These are phyloP conservation scores for Micractinium conductrix DNA, from an alignment of 139 green algal species.

Conservation along the genomic window DNA sequence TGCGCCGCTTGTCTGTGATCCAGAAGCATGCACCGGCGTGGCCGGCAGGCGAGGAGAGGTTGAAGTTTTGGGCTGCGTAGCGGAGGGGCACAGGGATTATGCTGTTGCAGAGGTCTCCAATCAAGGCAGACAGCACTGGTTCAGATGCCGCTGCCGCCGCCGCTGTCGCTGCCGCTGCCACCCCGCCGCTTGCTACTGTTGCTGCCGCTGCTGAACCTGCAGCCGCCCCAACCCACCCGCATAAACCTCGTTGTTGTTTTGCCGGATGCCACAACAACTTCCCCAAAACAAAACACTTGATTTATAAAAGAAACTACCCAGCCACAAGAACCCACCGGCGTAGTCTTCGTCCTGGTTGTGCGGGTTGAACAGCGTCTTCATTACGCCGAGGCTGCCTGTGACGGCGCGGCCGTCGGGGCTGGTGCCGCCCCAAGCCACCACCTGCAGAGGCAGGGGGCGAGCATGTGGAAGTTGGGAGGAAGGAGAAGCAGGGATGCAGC, in stretches of 20 bases:
- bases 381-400: not conserved
- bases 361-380: not conserved
- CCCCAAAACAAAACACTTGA: not conserved
- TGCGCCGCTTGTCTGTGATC: conserved; percentile 1
- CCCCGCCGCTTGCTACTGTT: too few relatives aligned
- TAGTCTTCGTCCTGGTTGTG: not conserved
- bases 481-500: too few relatives aligned
- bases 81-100: too few relatives aligned
- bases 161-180: too few relatives aligned
- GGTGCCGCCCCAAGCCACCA: not conserved
- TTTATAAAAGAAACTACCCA: not conserved
- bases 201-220: too few relatives aligned
- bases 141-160: too few relatives aligned
- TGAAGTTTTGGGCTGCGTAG: not conserved
- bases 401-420: conserved; percentile 1
- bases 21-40: conserved; percentile 3
- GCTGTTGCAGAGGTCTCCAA: too few relatives aligned
- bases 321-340: too few relatives aligned
- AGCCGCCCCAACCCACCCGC: not conserved
- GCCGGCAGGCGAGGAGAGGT: not conserved
- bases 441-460: too few relatives aligned
- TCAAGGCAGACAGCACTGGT: too few relatives aligned
- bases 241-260: not conserved
- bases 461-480: too few relatives aligned
- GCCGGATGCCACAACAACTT: not conserved